A percentile compares a stretch with the other conserved stretches of the same genome.
Conservation (phyloP, 192 early-diverging fungal species). For the Pecoramyces ruminantium region DNA sequence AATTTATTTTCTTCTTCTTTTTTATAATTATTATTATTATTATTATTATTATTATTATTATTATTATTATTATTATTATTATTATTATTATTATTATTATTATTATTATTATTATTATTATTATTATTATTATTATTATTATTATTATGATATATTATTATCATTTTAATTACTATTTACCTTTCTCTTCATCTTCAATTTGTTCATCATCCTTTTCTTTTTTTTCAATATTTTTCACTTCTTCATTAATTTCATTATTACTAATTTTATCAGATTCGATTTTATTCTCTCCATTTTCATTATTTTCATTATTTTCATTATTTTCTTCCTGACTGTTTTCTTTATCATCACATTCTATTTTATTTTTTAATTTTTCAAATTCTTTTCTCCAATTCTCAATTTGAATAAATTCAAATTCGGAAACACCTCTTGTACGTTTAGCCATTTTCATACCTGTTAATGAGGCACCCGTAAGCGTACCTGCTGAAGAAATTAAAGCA, state of each 20-base stretch:
- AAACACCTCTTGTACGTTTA: constrained; percentile 66
- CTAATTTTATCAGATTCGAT: background rate
- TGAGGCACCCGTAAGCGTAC: constrained; percentile 64
- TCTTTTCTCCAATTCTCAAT: background rate
- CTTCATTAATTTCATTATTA: background rate
- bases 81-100: constrained; percentile 1
- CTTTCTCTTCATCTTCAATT: constrained; percentile 2
- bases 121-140: constrained; percentile 4
- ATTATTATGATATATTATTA: background rate
- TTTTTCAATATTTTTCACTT: background rate
- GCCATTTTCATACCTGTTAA: constrained; percentile 62
- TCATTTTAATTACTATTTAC: constrained; percentile 9
- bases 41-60: background rate
- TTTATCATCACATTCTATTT: too few relatives aligned
- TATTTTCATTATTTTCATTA: background rate
- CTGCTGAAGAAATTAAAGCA: constrained; percentile 77
- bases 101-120: constrained; percentile 1
- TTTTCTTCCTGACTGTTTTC: background rate
- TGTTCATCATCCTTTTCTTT: constrained; percentile 6
- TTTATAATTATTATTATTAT: background rate
- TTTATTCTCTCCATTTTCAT: too few relatives aligned
- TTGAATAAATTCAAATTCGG: constrained; percentile 45
- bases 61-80: constrained; percentile 2
- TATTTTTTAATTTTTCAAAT: background rate
- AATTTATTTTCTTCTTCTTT: background rate